Evolutionary conservation across 2,329 filamentous ascomycete species (phyloP).

Genomic region (Alternaria arborescens): DNA sequence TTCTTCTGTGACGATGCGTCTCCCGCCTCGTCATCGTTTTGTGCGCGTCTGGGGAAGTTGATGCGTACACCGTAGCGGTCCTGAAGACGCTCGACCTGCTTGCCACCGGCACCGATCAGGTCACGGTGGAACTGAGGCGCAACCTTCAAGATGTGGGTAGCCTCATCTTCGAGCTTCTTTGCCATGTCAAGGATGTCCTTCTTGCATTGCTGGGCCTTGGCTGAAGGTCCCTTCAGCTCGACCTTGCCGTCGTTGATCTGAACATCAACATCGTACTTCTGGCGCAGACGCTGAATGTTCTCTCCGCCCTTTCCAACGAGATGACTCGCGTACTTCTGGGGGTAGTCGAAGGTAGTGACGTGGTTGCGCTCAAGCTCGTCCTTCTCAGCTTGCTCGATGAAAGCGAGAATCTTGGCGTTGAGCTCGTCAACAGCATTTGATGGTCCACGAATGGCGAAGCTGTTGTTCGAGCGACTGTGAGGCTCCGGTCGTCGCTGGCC

Average conservation of each 20-base stretch:
- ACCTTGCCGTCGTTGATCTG: slow-evolving; percentile 95
- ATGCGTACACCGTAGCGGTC: slow-evolving; percentile 93
- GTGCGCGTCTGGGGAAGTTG: slow-evolving; percentile 81
- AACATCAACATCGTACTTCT: slow-evolving; percentile 77
- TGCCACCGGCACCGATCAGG: slow-evolving; percentile 87
- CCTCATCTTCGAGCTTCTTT: slow-evolving; percentile 89
- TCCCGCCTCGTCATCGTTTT: slow-evolving; percentile 75
- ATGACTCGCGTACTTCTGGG: slow-evolving; percentile 92
- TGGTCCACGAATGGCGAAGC: slow-evolving; percentile 80
- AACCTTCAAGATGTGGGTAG: slow-evolving; percentile 85
- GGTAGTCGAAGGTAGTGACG: slow-evolving; percentile 87
- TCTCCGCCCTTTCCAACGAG: slow-evolving; percentile 73
- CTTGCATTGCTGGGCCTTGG: slow-evolving; percentile 89
- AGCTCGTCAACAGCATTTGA: slow-evolving; percentile 75
- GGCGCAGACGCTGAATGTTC: slow-evolving; percentile 73
- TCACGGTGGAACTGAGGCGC: slow-evolving; percentile 94
- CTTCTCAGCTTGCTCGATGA: slow-evolving; percentile 86
- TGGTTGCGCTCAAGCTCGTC: slow-evolving; percentile 95
- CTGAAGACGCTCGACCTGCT: slow-evolving; percentile 90
- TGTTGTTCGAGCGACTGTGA: slow-evolving; percentile 62
- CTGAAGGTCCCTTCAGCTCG: slow-evolving; percentile 93
- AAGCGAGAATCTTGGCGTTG: slow-evolving; percentile 75
- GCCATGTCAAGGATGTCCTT: slow-evolving; percentile 80
- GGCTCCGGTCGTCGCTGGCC: slow-evolving; percentile 57
- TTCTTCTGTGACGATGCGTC: slow-evolving; percentile 69